Percentiles rank a stretch among this genome's conserved stretches.
Evolutionary conservation across 169 alveolate genomes (phyloP).

Genomic region (Plasmodium billcollinsi): DNA sequence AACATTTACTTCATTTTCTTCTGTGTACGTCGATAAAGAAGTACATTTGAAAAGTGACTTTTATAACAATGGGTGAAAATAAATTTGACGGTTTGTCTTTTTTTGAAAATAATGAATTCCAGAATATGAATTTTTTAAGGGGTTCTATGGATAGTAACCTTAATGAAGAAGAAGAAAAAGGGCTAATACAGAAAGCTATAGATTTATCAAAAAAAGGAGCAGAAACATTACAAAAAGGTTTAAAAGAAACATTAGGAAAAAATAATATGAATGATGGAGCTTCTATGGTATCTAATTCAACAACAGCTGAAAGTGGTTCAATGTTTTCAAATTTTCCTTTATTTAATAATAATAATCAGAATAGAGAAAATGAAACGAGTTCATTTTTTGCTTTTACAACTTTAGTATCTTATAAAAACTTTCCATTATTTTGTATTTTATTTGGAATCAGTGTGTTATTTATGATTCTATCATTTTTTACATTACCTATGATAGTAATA

Average conservation of each 20-base stretch:
- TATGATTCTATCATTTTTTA: constrained; percentile 44
- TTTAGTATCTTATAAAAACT: constrained; percentile 50
- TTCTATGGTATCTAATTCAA: constrained; percentile 43
- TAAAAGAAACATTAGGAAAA: constrained; percentile 62
- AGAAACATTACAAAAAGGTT: constrained; percentile 64
- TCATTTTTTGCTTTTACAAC: constrained; percentile 41
- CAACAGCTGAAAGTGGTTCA: constrained; percentile 59
- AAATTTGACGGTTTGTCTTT: constrained; percentile 57
- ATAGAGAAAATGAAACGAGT: constrained; percentile 35
- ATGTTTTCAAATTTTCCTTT: constrained; percentile 73
- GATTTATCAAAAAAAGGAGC: constrained; percentile 68
- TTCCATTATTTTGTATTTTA: constrained; percentile 57
- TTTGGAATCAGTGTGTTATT: constrained; percentile 65
- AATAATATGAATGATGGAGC: constrained; percentile 34
- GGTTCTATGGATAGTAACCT: constrained; percentile 28
- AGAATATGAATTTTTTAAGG: constrained; percentile 34
- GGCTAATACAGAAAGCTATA: constrained; percentile 57
- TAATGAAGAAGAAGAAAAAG: constrained; percentile 67
- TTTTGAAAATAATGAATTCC: constrained; percentile 54
- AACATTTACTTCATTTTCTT: not conserved
- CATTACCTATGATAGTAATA: constrained; percentile 72
- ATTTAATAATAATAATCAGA: constrained; percentile 48
- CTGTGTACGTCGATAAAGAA: not conserved
- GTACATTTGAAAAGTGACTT: constrained; percentile 8
- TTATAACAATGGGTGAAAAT: constrained; percentile 26